These are phyloP conservation scores for Chlamydomonas schloesseri DNA, from an alignment of 139 green algal species.

Conservation along the genomic window DNA sequence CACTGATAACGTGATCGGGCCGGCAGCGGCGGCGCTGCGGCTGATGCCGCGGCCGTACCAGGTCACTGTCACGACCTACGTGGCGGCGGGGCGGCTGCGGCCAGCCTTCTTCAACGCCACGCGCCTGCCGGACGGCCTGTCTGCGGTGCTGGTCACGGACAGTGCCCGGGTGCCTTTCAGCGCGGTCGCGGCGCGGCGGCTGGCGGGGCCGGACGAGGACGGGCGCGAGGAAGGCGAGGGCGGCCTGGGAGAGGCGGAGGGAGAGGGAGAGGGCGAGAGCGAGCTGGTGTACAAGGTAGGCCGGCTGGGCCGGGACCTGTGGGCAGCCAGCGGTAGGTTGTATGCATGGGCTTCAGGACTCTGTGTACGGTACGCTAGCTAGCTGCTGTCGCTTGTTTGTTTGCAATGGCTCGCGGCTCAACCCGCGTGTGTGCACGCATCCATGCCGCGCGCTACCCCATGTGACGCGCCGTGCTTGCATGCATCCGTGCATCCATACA, in stretches of 20 bases:
- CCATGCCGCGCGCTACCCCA: no score
- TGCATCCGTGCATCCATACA: no score
- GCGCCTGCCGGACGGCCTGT: background rate
- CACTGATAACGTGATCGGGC: background rate
- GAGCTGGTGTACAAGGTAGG: conserved; percentile 62
- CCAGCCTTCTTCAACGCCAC: conserved; percentile 58
- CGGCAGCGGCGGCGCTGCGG: background rate
- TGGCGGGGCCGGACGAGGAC: no score
- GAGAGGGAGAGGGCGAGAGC: no score
- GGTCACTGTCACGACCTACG: conserved; percentile 65
- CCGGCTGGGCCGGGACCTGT: background rate
- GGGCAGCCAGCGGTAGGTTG: background rate
- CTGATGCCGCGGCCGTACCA: conserved; percentile 51
- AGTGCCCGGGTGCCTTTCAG: conserved; percentile 52
- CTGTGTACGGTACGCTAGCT: no score
- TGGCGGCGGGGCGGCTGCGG: conserved; percentile 55
- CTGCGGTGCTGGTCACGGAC: conserved; percentile 64
- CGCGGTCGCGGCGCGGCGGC: conserved; percentile 39
- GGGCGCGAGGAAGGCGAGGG: no score
- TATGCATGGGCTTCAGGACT: no score
- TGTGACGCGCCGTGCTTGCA: background rate
- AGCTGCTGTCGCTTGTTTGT: no score
- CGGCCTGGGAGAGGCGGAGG: no score
- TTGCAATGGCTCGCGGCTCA: no score
- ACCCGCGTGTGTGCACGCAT: no score